These are phyloP conservation scores for Chalciporus chontae DNA, from an alignment of 768 basidiomycete species.

Conservation along the genomic window DNA sequence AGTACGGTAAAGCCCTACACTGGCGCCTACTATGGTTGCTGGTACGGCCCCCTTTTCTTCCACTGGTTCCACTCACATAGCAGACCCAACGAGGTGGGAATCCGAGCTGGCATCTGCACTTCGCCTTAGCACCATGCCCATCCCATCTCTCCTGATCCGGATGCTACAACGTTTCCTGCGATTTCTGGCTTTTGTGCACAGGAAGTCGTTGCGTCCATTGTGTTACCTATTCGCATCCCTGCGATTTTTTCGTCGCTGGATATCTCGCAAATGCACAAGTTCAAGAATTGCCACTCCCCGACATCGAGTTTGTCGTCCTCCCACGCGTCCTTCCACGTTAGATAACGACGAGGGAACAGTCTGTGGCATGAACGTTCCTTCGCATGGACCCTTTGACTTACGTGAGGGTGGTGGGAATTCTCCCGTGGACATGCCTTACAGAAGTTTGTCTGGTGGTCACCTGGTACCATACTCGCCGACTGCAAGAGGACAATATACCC, in stretches of 20 bases:
- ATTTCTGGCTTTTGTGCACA: background rate
- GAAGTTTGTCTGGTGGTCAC: constrained; percentile 18
- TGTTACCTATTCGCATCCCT: constrained; percentile 2
- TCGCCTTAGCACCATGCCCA: background rate
- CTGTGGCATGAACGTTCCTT: constrained; percentile 18
- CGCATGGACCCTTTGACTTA: background rate
- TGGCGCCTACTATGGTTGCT: too few relatives aligned
- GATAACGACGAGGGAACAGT: background rate
- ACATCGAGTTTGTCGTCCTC: background rate
- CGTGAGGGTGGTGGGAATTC: constrained; percentile 7
- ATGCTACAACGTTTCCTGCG: background rate
- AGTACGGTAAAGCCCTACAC: too few relatives aligned
- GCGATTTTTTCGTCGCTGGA: constrained; percentile 1
- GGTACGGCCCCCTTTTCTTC: too few relatives aligned
- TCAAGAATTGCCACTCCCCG: background rate
- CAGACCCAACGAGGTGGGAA: background rate
- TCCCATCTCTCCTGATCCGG: background rate
- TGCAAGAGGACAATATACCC: constrained; percentile 11
- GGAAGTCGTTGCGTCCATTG: background rate
- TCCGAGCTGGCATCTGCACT: background rate
- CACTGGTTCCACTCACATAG: too few relatives aligned
- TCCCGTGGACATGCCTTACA: constrained; percentile 12
- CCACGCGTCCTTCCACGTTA: background rate
- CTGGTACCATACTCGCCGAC: constrained; percentile 14
- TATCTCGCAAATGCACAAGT: background rate